Evolutionary conservation across 805 yeast species (phyloP).

Genomic region (Ogataea neopini): DNA sequence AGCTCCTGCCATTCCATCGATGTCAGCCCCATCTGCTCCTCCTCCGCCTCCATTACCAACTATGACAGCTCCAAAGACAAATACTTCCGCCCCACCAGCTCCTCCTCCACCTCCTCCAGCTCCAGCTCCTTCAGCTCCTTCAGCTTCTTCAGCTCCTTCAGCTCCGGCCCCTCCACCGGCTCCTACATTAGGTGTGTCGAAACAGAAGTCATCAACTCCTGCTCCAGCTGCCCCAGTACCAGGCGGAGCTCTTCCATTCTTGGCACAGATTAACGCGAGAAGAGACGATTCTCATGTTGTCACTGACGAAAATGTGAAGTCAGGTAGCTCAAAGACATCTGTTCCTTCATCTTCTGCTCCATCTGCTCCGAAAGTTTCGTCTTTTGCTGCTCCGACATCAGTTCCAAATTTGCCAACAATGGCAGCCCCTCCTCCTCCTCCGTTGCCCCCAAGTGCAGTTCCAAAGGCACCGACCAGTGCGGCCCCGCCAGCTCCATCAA

Average conservation of each 20-base stretch:
- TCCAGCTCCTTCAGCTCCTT: conserved; percentile 17
- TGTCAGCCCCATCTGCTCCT: conserved; percentile 24
- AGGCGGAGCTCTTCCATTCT: conserved; percentile 53
- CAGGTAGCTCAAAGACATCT: conserved; percentile 6
- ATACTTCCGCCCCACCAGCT: too few species aligned
- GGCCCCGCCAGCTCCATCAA: conserved; percentile 8
- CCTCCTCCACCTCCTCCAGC: conserved; percentile 16
- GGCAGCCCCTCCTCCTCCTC: conserved; percentile 13
- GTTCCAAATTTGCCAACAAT: conserved; percentile 10
- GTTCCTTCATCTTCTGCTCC: conserved; percentile 26
- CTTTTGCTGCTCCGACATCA: conserved; percentile 1
- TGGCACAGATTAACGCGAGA: conserved; percentile 57
- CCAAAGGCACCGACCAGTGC: conserved; percentile 9
- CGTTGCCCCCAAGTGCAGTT: conserved; percentile 21
- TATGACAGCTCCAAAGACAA: conserved; percentile 19
- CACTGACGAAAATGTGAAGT: conserved; percentile 34
- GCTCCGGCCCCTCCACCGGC: conserved; percentile 25
- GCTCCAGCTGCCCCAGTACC: conserved; percentile 29
- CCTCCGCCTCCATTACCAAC: conserved; percentile 24
- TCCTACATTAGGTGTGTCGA: conserved; percentile 12
- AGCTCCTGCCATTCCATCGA: conserved; percentile 18
- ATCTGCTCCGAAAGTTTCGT: conserved; percentile 11
- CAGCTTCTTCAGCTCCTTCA: conserved; percentile 25
- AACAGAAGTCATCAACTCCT: conserved; percentile 29
- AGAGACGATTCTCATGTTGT: conserved; percentile 53